Percentiles rank a stretch among this genome's conserved stretches.
phyloP scores from a whole-genome alignment of 805 yeast genomes.

The Metschnikowia chrysomelidarum region DNA sequence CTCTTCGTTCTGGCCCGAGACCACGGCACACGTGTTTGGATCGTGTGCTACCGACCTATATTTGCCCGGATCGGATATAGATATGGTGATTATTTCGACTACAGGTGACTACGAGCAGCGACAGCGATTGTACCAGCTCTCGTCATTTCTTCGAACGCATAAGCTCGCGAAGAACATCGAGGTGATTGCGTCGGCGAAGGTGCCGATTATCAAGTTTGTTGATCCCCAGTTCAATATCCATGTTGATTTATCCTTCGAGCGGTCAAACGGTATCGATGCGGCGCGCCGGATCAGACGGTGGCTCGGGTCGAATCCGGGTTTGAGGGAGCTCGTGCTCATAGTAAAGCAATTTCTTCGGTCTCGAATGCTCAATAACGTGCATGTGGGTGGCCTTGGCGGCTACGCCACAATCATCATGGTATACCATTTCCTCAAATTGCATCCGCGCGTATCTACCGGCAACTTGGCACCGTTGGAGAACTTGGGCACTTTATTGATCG shows the following conservation, averaged over 20 bases:
- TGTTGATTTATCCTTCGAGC: slow-evolving; percentile 88
- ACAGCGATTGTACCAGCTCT: slow-evolving; percentile 65
- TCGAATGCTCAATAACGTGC: slow-evolving; percentile 79
- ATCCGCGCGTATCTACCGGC: slow-evolving; percentile 70
- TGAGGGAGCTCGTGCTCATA: slow-evolving; percentile 77
- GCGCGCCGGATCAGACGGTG: slow-evolving; percentile 76
- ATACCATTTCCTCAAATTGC: slow-evolving; percentile 71
- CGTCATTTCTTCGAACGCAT: slow-evolving; percentile 61
- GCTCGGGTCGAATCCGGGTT: slow-evolving; percentile 70
- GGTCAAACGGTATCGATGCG: slow-evolving; percentile 77
- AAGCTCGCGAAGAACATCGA: slow-evolving; percentile 71
- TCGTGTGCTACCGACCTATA: slow-evolving; percentile 92
- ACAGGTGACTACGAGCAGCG: slow-evolving; percentile 59
- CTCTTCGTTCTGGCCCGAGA: slow-evolving; percentile 66
- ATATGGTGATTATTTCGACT: slow-evolving; percentile 77
- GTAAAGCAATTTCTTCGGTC: slow-evolving; percentile 82
- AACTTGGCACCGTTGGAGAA: slow-evolving; percentile 69
- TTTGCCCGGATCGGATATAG: slow-evolving; percentile 94
- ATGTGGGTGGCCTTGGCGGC: slow-evolving; percentile 93
- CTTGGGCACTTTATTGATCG: slow-evolving; percentile 81
- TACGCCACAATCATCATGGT: slow-evolving; percentile 88
- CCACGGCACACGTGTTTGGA: slow-evolving; percentile 85
- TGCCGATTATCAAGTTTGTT: slow-evolving; percentile 89
- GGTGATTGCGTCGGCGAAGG: slow-evolving; percentile 86
- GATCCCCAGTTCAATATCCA: slow-evolving; percentile 70